Evolutionary conservation across 441 rosid species (phyloP), one percentile per base, ranked within the genome.

Genomic region (Arabidopsis lyrata): DNA sequence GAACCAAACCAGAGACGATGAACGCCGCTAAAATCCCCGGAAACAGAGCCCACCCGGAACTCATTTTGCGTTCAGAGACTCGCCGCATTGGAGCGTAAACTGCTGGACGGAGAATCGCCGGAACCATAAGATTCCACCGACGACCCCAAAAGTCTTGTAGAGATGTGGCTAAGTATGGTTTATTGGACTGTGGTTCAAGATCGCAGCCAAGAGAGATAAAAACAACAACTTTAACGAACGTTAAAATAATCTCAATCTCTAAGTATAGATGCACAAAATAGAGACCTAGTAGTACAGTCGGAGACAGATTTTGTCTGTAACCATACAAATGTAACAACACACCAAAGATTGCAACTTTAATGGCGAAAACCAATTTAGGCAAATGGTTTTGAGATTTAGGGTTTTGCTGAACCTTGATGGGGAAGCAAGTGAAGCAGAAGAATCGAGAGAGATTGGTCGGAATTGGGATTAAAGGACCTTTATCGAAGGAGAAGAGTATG

Each of bases 61-160:
- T 81, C 9, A 76, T 36, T 39, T 50, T 1, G 1, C 22, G 13
- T 13, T 63, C 66, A 24, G 45, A 31, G 39, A 50, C 42, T 16
- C 38, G 32, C 36, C 77, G 70, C 24, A 77, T 22, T 5, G 87
- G 82, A 1, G 18, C 5, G 64, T 81, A 77, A 5, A 83, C 75
- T 7, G 83, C 59, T 44, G 71, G 79, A 3, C 81, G 82, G 48
- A 80, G 84, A 13, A 74, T 57, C 20, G 64, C 65, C 1, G 86
- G 59, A 16, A 78, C 80, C 77, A 72, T 77, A 61, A 82, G 86
- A 44, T 82, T 82, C 83, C 87, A 84, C 42, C 86, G 74, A 12
- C 68, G 48, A 9, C 88, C 81, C 88, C 88, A 82, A 45, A 84
- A 82, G 53, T 84, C 83, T 70, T 84, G 86, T 1, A 84, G 38